Evolutionary conservation across 768 basidiomycete genomes (phyloP).

Genomic region (Boletus bicolor): DNA sequence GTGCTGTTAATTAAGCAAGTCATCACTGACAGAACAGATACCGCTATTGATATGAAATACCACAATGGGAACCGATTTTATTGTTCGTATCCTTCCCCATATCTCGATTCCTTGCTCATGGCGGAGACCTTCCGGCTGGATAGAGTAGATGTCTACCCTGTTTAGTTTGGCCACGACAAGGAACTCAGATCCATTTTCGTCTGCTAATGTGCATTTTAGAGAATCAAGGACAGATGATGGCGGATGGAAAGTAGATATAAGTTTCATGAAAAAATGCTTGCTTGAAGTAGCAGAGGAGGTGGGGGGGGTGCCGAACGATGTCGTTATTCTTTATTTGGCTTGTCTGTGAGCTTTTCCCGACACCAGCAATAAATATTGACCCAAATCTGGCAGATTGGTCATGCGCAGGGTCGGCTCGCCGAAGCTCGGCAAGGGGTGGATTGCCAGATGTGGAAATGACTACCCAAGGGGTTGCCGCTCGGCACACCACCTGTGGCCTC

Average conservation of each 20-base stretch:
- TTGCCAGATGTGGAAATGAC: too few relatives aligned
- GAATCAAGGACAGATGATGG: constrained; percentile 72
- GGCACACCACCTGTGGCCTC: too few relatives aligned
- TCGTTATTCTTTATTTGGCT: too few relatives aligned
- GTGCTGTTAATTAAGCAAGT: constrained; percentile 13
- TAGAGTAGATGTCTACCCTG: constrained; percentile 64
- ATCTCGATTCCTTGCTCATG: constrained; percentile 60
- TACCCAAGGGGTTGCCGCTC: too few relatives aligned
- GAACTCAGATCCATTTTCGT: constrained; percentile 49
- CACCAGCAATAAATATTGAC: too few relatives aligned
- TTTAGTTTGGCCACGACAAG: constrained; percentile 69
- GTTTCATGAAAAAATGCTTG: constrained; percentile 35
- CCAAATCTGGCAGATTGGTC: too few relatives aligned
- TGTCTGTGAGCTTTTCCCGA: too few relatives aligned
- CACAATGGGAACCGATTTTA: constrained; percentile 52
- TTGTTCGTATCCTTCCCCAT: constrained; percentile 62
- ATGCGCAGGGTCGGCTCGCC: too few relatives aligned
- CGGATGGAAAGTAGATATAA: constrained; percentile 74
- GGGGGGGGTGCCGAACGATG: too few relatives aligned
- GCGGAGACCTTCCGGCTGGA: constrained; percentile 57
- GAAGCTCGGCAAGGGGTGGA: too few relatives aligned
- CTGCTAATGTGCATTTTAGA: constrained; percentile 60
- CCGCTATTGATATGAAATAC: constrained; percentile 35
- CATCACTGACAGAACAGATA: constrained; percentile 4
- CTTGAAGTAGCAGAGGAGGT: too few relatives aligned